Conservation (phyloP, 495 filamentous ascomycete genomes). For the Parathielavia appendiculata region DNA sequence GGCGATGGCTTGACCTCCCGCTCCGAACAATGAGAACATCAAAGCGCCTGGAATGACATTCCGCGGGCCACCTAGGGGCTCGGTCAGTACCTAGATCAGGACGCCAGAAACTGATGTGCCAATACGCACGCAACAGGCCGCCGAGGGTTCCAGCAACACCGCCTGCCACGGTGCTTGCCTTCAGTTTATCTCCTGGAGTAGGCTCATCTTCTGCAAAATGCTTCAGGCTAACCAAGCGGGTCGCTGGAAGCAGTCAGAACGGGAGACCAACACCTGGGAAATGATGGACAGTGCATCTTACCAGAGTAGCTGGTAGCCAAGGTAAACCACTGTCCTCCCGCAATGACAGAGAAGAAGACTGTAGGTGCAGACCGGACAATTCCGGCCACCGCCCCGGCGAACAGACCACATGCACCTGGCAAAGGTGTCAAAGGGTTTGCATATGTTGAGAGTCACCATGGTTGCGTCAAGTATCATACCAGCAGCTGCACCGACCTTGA, state of each 20-base stretch:
- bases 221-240: slow-evolving; percentile 33
- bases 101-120: background rate
- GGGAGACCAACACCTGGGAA: background rate
- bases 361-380: slow-evolving; percentile 60
- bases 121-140: slow-evolving; percentile 56
- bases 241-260: slow-evolving; percentile 29
- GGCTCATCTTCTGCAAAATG: slow-evolving; percentile 41
- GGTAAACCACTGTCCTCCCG: slow-evolving; percentile 72
- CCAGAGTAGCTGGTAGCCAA: slow-evolving; percentile 75
- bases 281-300: slow-evolving; percentile 30
- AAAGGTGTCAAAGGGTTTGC: background rate
- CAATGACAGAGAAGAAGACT: slow-evolving; percentile 63
- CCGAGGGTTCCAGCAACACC: slow-evolving; percentile 63
- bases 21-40: slow-evolving; percentile 36
- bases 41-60: slow-evolving; percentile 40
- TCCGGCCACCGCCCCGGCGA: slow-evolving; percentile 64
- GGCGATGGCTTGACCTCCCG: slow-evolving; percentile 32
- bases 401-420: slow-evolving; percentile 62
- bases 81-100: slow-evolving; percentile 15
- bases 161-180: slow-evolving; percentile 63
- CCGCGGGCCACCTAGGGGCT: slow-evolving; percentile 36
- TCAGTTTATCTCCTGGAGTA: slow-evolving; percentile 49
- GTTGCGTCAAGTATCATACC: slow-evolving; percentile 20
- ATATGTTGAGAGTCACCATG: background rate
- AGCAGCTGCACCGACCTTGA: slow-evolving; percentile 28